Percentiles rank a stretch among this genome's conserved stretches.
phyloP scores from a whole-genome alignment of 169 alveolate species.

The Babesia gibsoni region DNA sequence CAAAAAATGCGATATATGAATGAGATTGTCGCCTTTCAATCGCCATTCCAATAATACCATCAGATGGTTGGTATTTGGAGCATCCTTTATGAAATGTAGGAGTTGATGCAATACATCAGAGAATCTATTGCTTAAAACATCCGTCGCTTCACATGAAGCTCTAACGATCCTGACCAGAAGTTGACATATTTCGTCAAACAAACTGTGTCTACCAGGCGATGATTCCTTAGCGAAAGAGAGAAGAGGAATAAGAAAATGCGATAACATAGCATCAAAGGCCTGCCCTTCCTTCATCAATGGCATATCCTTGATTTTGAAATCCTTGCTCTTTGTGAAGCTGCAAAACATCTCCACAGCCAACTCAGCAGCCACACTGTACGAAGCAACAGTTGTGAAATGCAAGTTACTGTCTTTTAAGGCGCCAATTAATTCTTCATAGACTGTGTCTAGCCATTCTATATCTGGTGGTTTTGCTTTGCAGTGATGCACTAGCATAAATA shows the following conservation, averaged over 20 bases:
- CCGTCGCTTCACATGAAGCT: constrained; percentile 23
- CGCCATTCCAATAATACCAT: constrained; percentile 60
- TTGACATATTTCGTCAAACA: constrained; percentile 48
- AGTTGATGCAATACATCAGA: constrained; percentile 11
- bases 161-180: constrained; percentile 45
- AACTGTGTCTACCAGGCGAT: background rate
- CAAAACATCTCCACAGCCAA: constrained; percentile 36
- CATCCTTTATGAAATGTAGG: constrained; percentile 2
- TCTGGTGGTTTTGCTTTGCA: constrained; percentile 21
- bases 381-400: background rate
- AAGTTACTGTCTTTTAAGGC: background rate
- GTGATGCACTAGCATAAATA: constrained; percentile 31
- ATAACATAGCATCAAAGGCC: constrained; percentile 17
- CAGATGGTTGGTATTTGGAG: constrained; percentile 27
- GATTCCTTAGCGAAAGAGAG: constrained; percentile 14
- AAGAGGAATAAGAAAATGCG: constrained; percentile 40
- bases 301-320: constrained; percentile 2
- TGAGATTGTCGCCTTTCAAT: constrained; percentile 24
- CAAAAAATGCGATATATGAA: constrained; percentile 34
- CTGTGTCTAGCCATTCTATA: constrained; percentile 30
- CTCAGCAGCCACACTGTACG: constrained; percentile 44
- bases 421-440: constrained; percentile 19
- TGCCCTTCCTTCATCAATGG: constrained; percentile 21
- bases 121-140: constrained; percentile 23
- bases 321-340: background rate